Percentiles rank a stretch among this genome's conserved stretches.
phyloP scores from a whole-genome alignment of 1,139 yeast species.

The Saccharomyces uvarum region DNA sequence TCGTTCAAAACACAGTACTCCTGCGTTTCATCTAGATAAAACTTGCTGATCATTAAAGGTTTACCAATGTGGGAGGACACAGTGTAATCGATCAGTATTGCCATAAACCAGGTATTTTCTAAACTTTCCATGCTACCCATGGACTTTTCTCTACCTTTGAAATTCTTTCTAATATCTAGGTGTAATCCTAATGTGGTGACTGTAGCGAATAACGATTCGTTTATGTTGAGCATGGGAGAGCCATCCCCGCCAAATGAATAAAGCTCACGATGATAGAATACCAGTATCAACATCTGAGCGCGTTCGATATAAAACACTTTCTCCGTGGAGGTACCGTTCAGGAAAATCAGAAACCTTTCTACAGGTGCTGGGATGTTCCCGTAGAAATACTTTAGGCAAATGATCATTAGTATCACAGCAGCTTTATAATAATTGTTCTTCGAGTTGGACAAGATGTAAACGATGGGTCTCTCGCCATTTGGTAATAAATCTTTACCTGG shows the following conservation, averaged over 20 bases:
- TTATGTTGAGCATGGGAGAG: slow-evolving; percentile 17
- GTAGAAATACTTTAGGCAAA: slow-evolving; percentile 15
- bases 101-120: slow-evolving; percentile 27
- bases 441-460: slow-evolving; percentile 9
- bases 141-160: slow-evolving; percentile 13
- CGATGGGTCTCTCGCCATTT: slow-evolving; percentile 8
- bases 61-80: slow-evolving; percentile 28
- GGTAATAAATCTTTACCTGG: slow-evolving; percentile 7
- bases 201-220: slow-evolving; percentile 21
- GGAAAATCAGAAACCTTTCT: slow-evolving; percentile 12
- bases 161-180: slow-evolving; percentile 23
- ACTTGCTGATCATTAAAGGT: slow-evolving; percentile 22
- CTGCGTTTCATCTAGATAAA: slow-evolving; percentile 12
- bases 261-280: slow-evolving; percentile 16
- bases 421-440: slow-evolving; percentile 21
- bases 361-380: slow-evolving; percentile 15
- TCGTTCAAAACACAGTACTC: slow-evolving; percentile 6
- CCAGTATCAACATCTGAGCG: slow-evolving; percentile 24
- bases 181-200: slow-evolving; percentile 30
- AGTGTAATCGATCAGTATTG: slow-evolving; percentile 26
- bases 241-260: slow-evolving; percentile 28
- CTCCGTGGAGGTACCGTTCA: slow-evolving; percentile 19
- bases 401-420: slow-evolving; percentile 22
- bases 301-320: slow-evolving; percentile 23
- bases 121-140: slow-evolving; percentile 21